Evolutionary conservation across 1,139 yeast species (phyloP), one percentile per base, ranked within the genome.

Genomic region (Geotrichum reessii): DNA sequence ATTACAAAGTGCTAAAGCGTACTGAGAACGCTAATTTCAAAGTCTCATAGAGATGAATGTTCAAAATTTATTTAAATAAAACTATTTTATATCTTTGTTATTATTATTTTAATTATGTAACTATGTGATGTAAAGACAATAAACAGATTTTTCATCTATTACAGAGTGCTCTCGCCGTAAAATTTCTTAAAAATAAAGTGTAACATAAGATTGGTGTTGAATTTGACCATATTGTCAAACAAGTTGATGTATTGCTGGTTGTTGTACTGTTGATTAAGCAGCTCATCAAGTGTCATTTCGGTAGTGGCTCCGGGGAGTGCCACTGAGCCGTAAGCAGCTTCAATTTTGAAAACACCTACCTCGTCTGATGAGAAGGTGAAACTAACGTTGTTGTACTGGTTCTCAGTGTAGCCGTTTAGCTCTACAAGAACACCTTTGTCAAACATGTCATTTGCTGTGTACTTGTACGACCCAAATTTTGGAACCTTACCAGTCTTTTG

Each of bases 391-490:
- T 89, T 87, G 52, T 83, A 79, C 61, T 80, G 82, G 25, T 81
- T 75, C 1, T 81, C 83, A 2, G 67, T 63, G 59, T 73, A 75
- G 9, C 78, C 78, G 46, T 67, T 80, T 55, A 87, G 77, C 58
- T 83, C 85, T 5, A 80, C 71, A 31, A 93, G 70, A 1, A 91
- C 80, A 1, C 87, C 86, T 65, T 82, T 86, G 60, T 91, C 97
- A 69, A 81, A 77, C 56, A 93, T 76, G 66, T 85, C 86, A 62
- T 87, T 85, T 2, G 90, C 86, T 0, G 90, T 80, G 73, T 89
- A 88, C 72, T 87, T 88, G 74, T 84, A 89, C 0, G 95, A 87
- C 8, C 96, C 96, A 71, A 86, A 89, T 67, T 81, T 82, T 1
- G 95, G 92, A 52, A 85, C 74, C 52, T 85, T 77, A 40, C 93